Evolutionary conservation across 2,329 filamentous ascomycete species (phyloP).

Genomic region (Xylaria hypoxylon): DNA sequence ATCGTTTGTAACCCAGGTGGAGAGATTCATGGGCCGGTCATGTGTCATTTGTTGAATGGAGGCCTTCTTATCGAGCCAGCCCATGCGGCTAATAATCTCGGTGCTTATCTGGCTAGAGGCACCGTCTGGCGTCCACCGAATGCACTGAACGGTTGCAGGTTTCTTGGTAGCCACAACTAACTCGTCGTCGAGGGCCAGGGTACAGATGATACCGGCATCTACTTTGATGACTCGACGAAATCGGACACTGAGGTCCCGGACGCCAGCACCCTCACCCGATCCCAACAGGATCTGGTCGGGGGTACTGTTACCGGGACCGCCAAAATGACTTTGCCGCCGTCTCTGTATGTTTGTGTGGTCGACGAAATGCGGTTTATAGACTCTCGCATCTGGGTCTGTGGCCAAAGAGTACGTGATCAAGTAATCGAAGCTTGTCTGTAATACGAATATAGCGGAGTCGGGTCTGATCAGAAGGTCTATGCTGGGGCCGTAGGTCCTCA

Average conservation of each 20-base stretch:
- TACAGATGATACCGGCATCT: slow-evolving; percentile 91
- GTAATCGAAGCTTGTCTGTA: slow-evolving; percentile 86
- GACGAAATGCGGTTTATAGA: slow-evolving; percentile 86
- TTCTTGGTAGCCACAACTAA: slow-evolving; percentile 91
- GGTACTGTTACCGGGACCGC: slow-evolving; percentile 64
- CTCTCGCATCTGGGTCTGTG: slow-evolving; percentile 81
- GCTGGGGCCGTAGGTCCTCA: slow-evolving; percentile 87
- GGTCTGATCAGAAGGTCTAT: slow-evolving; percentile 86
- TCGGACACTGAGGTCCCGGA: slow-evolving; percentile 87
- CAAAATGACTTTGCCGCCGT: slow-evolving; percentile 70
- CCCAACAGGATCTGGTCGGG: slow-evolving; percentile 76
- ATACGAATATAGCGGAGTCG: slow-evolving; percentile 90
- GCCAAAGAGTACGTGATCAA: slow-evolving; percentile 95
- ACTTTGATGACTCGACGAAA: slow-evolving; percentile 99
- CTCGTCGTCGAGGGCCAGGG: slow-evolving; percentile 90
- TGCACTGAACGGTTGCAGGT: slow-evolving; percentile 95
- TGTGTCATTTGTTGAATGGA: slow-evolving; percentile 87
- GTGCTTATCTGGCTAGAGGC: slow-evolving; percentile 88
- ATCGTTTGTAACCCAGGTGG: slow-evolving; percentile 90
- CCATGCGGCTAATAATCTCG: slow-evolving; percentile 87
- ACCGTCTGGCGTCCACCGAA: slow-evolving; percentile 90
- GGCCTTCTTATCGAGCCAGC: slow-evolving; percentile 83
- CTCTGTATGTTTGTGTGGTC: slow-evolving; percentile 73
- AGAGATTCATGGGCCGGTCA: slow-evolving; percentile 95
- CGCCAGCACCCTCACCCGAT: slow-evolving; percentile 82